Base-by-base conservation (phyloP, 2,329 filamentous ascomycete species). In the Penicillium thymicola region DNA sequence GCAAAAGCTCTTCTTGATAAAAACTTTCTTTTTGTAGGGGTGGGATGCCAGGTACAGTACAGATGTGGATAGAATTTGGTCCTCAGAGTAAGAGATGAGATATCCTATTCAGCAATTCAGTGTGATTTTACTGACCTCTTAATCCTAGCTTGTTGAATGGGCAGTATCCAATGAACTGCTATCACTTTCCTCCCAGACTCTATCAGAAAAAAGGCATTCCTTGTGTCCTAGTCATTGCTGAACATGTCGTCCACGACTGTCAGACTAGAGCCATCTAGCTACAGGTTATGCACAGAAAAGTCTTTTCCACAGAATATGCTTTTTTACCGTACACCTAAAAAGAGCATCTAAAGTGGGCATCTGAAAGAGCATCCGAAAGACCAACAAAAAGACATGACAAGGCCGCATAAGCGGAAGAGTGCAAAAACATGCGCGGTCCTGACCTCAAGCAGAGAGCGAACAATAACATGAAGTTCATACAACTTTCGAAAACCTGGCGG, bases 91-190 rank as follows among this genome's bases (percentile, higher is more conserved):
- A 51, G 32, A 34, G 18, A 23, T 27, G 21, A 36, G 49, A 30
- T 43, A 30, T 11, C 18, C 10, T 38, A 42, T 47, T 52, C 28
- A 36, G 3, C 21, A 42, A 23, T 47, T n/a, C 9, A 32, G 36
- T 37, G 14, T n/a, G n/a, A 13, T 7, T 21, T 2, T 43, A 21
- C 43, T 47, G 21, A 54, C 28, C 11, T 30, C 28, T 30, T 30
- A 11, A 30, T 30, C 3, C 10, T 30, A 30, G 28, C 28, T 11
- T 11, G 28, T 30, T 30, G 55, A 60, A 49, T 58, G 58, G 51
- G 51, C 55, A 10, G 55, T 60, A 14, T 48, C 55, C 27, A 51
- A 60, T 55, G 47, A 18, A 52, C 36, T 50, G 25, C 40, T 54
- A 27, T 54, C 25, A 37, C 28, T 53, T 37, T 25, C 57, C 37